A percentile compares a stretch with the other conserved stretches of the same genome.
phyloP scores from a whole-genome alignment of 2,329 filamentous ascomycete genomes.

The Neopestalotiopsis clavispora region DNA sequence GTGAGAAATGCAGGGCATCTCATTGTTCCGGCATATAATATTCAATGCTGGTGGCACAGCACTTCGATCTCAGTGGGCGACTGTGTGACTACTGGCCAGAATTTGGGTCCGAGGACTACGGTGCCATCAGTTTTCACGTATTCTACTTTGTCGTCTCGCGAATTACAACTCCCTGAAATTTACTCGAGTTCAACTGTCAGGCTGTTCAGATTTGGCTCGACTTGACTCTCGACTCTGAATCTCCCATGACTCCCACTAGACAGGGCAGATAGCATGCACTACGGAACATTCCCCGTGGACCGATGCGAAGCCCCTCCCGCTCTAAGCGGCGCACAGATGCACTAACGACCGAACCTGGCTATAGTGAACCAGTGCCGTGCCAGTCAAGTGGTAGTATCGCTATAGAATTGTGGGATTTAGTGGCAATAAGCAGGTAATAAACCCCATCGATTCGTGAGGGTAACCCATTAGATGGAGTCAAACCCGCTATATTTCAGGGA shows the following conservation, averaged over 20 bases:
- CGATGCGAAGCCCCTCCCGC: not conserved
- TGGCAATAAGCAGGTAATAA: not conserved
- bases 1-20: no score
- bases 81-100: no score
- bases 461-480: not conserved
- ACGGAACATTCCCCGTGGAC: not conserved
- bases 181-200: no score
- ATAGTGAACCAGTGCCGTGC: not conserved
- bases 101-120: no score
- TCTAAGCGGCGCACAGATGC: not conserved
- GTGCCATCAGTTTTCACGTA: no score
- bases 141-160: no score
- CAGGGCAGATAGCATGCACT: not conserved
- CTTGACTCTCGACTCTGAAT: not conserved
- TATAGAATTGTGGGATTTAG: constrained; percentile 1
- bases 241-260: no score
- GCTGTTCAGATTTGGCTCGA: no score
- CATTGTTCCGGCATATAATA: no score
- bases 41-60: no score
- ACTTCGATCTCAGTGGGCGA: no score
- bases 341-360: not conserved
- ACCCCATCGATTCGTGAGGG: not conserved
- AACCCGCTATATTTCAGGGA: not conserved
- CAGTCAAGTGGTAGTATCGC: not conserved
- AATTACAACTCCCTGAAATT: no score